phyloP scores from a whole-genome alignment of 495 filamentous ascomycete species.

The Daldinia loculata region DNA sequence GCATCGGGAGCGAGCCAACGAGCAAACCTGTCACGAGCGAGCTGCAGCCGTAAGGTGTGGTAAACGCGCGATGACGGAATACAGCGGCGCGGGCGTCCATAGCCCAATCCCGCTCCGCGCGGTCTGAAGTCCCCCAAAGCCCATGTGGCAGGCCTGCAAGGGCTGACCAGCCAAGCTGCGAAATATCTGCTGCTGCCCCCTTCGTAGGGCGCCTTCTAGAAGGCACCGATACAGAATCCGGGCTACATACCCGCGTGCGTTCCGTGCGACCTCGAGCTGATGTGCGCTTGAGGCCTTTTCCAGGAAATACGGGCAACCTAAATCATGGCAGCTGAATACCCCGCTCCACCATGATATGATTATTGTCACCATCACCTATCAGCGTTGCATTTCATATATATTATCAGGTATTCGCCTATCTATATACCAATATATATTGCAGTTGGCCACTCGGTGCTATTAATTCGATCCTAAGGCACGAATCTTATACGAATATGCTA shows the following conservation, averaged over 20 bases:
- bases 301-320: constrained; percentile 6
- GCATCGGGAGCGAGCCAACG: constrained; percentile 42
- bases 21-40: constrained; percentile 35
- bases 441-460: background rate
- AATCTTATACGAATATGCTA: background rate
- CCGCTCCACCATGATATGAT: constrained; percentile 16
- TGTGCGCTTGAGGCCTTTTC: constrained; percentile 14
- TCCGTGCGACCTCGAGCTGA: constrained; percentile 22
- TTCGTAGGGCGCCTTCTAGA: constrained; percentile 39
- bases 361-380: background rate
- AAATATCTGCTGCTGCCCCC: background rate
- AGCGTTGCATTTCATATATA: constrained; percentile 2
- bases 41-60: constrained; percentile 31
- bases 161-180: constrained; percentile 22
- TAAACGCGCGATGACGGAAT: constrained; percentile 46
- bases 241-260: constrained; percentile 13
- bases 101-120: constrained; percentile 18
- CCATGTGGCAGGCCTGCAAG: constrained; percentile 43
- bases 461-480: background rate
- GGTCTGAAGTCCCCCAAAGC: constrained; percentile 4
- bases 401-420: background rate
- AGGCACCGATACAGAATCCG: constrained; percentile 17
- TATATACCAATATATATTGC: background rate
- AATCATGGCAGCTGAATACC: constrained; percentile 21
- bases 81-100: constrained; percentile 18